Base-by-base conservation (phyloP, 306 rosid genomes). In the Citrullus mucosospermus region DNA sequence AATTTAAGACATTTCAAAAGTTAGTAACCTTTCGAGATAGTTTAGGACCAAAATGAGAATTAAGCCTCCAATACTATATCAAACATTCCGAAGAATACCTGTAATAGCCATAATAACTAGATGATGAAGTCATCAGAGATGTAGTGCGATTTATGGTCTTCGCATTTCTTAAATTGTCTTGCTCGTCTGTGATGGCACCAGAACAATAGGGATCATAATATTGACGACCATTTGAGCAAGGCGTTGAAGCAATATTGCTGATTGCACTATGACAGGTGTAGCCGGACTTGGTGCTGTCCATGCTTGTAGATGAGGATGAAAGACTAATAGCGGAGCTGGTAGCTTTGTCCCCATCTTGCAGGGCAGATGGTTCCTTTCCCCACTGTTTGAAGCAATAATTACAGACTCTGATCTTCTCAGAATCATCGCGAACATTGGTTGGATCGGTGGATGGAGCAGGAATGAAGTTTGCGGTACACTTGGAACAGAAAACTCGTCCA, bases 401-500 rank as follows among this genome's bases (percentile, higher is more conserved):
- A 83, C 99, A 96, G 14, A 88, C 97, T 54, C 98, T 95, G 83
- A 96, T 84, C 88, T 80, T 92, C 66, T 92, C 98, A 80, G 70
- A 56, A 80, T 92, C 97, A 63, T 88, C 97, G 82, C 51, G 59
- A 59, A 83, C 55, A 75, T 65, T 85, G 61, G 79, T 76, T 80
- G 85, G 80, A 58, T 81, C 80, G 75, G 72, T 78, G 60, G 84
- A 82, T n/a, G 89, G 84, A 74, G 90, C 83, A 77, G 96, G 99
- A 79, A 96, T 78, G 7, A 89, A 84, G 78, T 96, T 91, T 70
- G 85, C 56, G n/a, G 99, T 90, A 80, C 99, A 96, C 83, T 81
- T 90, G 25, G 84, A 87, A 82, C 99, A 96, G 88, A 96, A 96
- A 85, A 96, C 88, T 4, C 93, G 88, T 9, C 99, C 99, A 83